These are phyloP conservation scores for Xanthoparmelia taractica DNA, from an alignment of 495 filamentous ascomycete genomes.

Conservation along the genomic window DNA sequence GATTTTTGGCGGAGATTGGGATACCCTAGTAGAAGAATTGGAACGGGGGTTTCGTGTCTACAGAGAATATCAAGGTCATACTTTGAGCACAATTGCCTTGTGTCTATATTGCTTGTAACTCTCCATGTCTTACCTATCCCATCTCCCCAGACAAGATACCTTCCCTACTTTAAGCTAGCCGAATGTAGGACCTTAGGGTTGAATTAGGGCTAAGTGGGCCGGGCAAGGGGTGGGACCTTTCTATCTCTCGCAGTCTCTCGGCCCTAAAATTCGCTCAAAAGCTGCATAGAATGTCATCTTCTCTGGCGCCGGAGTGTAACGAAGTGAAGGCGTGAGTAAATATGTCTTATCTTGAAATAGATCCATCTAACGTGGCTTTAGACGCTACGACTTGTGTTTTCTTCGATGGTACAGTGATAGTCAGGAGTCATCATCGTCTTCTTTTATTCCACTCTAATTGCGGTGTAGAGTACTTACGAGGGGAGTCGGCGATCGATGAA, in stretches of 20 bases:
- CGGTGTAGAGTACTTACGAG: constrained; percentile 69
- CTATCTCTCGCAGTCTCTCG: no score
- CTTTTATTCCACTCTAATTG: constrained; percentile 13
- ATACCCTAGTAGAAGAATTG: not conserved
- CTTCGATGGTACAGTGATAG: constrained; percentile 96
- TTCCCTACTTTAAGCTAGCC: no score
- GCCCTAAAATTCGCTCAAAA: no score
- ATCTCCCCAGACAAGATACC: no score
- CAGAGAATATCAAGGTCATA: no score
- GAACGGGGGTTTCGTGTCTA: not conserved
- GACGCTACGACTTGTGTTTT: constrained; percentile 87
- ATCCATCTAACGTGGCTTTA: constrained; percentile 32
- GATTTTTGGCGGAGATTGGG: not conserved
- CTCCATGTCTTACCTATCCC: not conserved
- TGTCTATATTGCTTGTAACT: not conserved
- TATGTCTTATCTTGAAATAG: not conserved
- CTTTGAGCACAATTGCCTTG: not conserved
- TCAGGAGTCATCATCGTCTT: constrained; percentile 35
- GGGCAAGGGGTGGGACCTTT: no score
- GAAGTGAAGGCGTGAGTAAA: constrained; percentile 74
- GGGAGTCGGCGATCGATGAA: constrained; percentile 70
- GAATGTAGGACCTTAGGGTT: no score
- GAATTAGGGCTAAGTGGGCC: no score
- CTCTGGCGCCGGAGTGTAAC: constrained; percentile 66
- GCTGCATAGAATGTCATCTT: constrained; percentile 43